A percentile compares a stretch with the other conserved stretches of the same genome.
These are phyloP conservation scores for Cyclospora cayetanensis DNA, from an alignment of 169 alveolate genomes.

Conservation along the genomic window DNA sequence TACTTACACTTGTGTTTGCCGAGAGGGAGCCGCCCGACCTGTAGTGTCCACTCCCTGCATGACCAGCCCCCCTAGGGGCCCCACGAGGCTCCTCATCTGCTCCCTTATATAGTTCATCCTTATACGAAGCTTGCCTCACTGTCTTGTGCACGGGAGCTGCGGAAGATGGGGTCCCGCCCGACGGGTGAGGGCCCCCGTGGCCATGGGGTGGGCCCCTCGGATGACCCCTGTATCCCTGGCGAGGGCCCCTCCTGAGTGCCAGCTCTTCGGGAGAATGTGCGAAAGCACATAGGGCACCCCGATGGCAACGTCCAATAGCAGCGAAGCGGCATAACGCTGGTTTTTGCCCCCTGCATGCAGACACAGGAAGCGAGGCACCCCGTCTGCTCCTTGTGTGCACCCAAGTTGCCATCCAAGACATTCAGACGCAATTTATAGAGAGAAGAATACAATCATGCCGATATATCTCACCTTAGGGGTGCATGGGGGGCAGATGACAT, in stretches of 20 bases:
- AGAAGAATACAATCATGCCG: neutral
- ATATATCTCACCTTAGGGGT: neutral
- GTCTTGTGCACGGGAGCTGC: neutral
- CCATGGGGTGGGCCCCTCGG: neutral
- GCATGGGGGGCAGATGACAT: neutral
- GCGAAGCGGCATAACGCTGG: neutral
- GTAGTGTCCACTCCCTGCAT: neutral
- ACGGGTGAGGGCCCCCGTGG: neutral
- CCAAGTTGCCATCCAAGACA: neutral
- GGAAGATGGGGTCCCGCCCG: neutral
- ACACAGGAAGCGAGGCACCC: neutral
- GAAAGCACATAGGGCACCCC: neutral
- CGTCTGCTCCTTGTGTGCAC: neutral
- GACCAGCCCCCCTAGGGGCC: neutral
- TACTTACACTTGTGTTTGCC: neutral
- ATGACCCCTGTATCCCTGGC: neutral
- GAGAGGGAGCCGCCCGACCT: neutral
- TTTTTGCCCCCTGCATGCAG: neutral
- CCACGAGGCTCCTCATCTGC: neutral
- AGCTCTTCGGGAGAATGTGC: neutral
- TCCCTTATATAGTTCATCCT: neutral
- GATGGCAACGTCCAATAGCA: neutral
- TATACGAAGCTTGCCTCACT: neutral
- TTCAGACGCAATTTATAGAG: neutral
- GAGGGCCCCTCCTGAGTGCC: neutral